These are phyloP conservation scores for Polytrichum commune DNA, from an alignment of 225 moss, liverwort and hornwort genomes.

Conservation along the genomic window DNA sequence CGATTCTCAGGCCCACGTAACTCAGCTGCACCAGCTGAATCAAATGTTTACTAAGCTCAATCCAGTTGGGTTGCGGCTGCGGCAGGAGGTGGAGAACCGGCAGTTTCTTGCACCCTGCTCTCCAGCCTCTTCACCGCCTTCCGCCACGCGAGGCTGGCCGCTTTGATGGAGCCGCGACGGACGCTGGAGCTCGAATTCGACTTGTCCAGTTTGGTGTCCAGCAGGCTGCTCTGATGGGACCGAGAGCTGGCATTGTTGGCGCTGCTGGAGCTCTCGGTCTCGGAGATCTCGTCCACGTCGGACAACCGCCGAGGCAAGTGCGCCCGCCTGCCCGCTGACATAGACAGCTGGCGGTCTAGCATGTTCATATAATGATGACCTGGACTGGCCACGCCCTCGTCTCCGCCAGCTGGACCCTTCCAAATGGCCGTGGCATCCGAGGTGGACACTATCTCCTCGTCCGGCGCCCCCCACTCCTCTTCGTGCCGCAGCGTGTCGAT, in stretches of 20 bases:
- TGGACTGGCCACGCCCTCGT: conserved; percentile 12
- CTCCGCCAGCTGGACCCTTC: conserved; percentile 23
- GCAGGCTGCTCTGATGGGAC: conserved; percentile 8
- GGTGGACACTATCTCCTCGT: not conserved
- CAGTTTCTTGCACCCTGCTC: conserved; percentile 4
- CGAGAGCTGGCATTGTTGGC: conserved; percentile 6
- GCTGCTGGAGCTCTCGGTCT: conserved; percentile 33
- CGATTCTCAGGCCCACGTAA: too few relatives aligned
- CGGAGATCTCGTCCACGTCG: conserved; percentile 45
- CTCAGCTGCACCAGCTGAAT: too few relatives aligned
- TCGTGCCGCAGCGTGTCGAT: too few relatives aligned
- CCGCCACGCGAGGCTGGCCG: conserved; percentile 45
- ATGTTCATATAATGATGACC: conserved; percentile 1
- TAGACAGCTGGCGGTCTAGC: not conserved
- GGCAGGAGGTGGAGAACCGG: too few relatives aligned
- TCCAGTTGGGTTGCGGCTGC: too few relatives aligned
- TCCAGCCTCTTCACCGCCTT: conserved; percentile 26
- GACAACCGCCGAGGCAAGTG: conserved; percentile 32
- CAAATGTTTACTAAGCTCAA: too few relatives aligned
- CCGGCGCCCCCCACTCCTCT: too few relatives aligned
- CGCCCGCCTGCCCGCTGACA: conserved; percentile 12
- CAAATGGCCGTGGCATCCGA: conserved; percentile 5
- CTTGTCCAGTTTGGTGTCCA: not conserved
- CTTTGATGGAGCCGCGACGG: conserved; percentile 40
- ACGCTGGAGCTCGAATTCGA: too few relatives aligned